phyloP scores from a whole-genome alignment of 2,329 filamentous ascomycete genomes.

The Aspergillus puulaauensis region DNA sequence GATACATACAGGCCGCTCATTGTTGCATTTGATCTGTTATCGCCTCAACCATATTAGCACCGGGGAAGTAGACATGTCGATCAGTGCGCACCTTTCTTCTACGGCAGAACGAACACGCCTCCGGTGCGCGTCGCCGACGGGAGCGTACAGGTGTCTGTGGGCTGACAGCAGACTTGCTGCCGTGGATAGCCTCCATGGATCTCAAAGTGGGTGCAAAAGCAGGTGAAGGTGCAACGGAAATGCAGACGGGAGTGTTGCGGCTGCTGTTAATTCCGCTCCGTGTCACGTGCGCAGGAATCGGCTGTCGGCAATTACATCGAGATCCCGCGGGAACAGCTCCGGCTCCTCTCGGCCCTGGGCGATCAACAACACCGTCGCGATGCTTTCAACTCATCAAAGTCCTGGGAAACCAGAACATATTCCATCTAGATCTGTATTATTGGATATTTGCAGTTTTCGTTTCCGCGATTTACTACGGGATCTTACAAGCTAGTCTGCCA shows the following conservation, averaged over 20 bases:
- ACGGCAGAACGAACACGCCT: background rate
- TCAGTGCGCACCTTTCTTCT: background rate
- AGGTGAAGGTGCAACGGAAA: background rate
- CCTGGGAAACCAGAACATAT: background rate
- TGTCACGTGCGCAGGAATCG: background rate
- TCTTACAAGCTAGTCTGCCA: background rate
- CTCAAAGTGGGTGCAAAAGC: background rate
- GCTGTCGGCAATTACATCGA: background rate
- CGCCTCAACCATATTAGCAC: background rate
- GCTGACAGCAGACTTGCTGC: background rate
- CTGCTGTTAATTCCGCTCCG: background rate
- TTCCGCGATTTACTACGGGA: background rate
- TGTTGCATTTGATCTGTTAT: constrained; percentile 6
- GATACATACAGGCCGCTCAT: constrained; percentile 11
- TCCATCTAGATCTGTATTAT: background rate
- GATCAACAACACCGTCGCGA: background rate
- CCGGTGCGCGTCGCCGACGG: background rate
- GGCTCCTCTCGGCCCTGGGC: background rate
- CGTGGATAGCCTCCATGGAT: background rate
- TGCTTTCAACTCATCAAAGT: background rate
- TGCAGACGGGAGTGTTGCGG: background rate
- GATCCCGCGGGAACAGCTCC: background rate
- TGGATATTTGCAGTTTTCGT: background rate
- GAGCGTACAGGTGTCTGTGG: background rate
- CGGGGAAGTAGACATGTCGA: background rate